Base-by-base conservation (phyloP, 345 rosid species). In the Euphorbia lathyris region DNA sequence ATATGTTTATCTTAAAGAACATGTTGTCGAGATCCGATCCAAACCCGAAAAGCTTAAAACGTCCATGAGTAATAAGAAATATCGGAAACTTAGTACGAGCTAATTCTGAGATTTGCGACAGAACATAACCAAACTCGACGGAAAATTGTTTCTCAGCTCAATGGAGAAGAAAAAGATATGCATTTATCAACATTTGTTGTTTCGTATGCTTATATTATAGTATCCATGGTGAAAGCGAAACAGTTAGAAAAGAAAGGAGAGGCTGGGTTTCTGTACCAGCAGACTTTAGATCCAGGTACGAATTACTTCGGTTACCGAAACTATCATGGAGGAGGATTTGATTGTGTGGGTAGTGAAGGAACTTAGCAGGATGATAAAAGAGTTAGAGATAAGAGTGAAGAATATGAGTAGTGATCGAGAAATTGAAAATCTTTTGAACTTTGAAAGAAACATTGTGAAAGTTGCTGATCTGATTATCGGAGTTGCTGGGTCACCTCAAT, bases 291-390 rank as follows among this genome's bases (percentile, higher is more conserved):
- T 20, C 69, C 12, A 78, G 83, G 1, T 29, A 43, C 43, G 0
- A 81, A 83, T 58, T 86, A 72, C 52, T 76, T 84, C 4, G 88
- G 88, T 0, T 84, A 83, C 50, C 81, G 5, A 32, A 32, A 32
- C 5, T 32, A 5, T 32, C 36, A 32, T 5, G 2, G 36, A 32
- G 5, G 5, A 32, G 36, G 5, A 32, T 32, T 2, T 2, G 36
- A 32, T 70, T 66, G 36, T 32, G 3, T 32, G 3, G 3, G 5
- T 32, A 32, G 53, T 52, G 9, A 32, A 40, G 52, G 26, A 63
- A 13, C 53, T 63, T 22, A 25, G 67, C 22, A 20, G 25, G 4
- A 0, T 5, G 10, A 43, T 64, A n/a, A n/a, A n/a, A n/a, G n/a
- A n/a, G n/a, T n/a, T n/a, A n/a, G n/a, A n/a, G n/a, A n/a, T n/a